Percentiles rank a stretch among this genome's conserved stretches.
Evolutionary conservation across 2,329 filamentous ascomycete species (phyloP).

Genomic region (Epichloe aotearoae): DNA sequence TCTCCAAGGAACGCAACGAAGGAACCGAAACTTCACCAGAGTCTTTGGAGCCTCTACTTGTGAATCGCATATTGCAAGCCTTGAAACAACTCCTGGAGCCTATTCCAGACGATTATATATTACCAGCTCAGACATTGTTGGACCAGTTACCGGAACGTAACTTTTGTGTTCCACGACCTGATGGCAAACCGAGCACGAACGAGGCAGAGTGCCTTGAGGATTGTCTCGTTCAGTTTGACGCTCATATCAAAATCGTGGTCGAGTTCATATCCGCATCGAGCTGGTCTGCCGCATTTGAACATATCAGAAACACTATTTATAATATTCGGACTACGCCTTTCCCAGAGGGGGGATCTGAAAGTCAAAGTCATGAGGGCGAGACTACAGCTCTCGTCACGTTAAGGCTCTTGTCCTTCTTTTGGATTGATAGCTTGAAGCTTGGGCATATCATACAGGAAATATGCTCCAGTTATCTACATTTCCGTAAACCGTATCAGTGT

Average conservation of each 20-base stretch:
- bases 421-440: slow-evolving; percentile 50
- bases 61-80: slow-evolving; percentile 40
- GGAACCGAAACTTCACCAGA: slow-evolving; percentile 17
- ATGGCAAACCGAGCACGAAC: slow-evolving; percentile 7
- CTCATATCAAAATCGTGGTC: slow-evolving; percentile 40
- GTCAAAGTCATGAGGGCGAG: slow-evolving; percentile 35
- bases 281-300: slow-evolving; percentile 47
- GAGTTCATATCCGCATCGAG: slow-evolving; percentile 53
- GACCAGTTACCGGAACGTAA: slow-evolving; percentile 33
- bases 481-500: slow-evolving; percentile 50
- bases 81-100: slow-evolving; percentile 45
- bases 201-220: slow-evolving; percentile 17
- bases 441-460: slow-evolving; percentile 51
- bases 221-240: slow-evolving; percentile 36
- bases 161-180: slow-evolving; percentile 20
- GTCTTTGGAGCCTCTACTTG: slow-evolving; percentile 35
- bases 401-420: slow-evolving; percentile 48
- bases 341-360: slow-evolving; percentile 24
- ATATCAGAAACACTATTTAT: slow-evolving; percentile 39
- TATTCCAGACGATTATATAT: slow-evolving; percentile 41
- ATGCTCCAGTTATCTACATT: slow-evolving; percentile 53
- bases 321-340: slow-evolving; percentile 32
- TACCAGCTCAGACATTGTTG: slow-evolving; percentile 44
- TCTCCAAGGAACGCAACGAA: slow-evolving; percentile 10
- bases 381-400: slow-evolving; percentile 38